phyloP scores from a whole-genome alignment of 306 rosid species.

The Vigna nakashimae region DNA sequence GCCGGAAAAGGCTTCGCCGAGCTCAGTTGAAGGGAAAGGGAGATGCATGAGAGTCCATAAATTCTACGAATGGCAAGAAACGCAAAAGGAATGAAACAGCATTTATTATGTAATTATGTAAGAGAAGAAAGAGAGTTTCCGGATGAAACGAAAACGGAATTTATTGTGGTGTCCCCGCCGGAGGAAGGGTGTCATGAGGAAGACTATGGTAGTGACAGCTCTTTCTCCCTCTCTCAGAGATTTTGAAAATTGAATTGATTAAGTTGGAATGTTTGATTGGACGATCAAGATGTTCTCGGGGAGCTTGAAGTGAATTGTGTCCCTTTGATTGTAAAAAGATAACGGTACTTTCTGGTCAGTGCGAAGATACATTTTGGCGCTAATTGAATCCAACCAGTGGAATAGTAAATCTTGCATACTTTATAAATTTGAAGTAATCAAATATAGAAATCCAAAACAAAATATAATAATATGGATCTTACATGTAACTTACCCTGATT shows the following conservation, averaged over 20 bases:
- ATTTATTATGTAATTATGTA: not conserved
- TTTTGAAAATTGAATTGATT: constrained; percentile 69
- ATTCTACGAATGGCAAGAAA: constrained; percentile 10
- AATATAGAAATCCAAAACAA: no score
- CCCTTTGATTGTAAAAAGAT: constrained; percentile 54
- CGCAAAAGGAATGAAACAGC: constrained; percentile 8
- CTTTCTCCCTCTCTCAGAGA: constrained; percentile 52
- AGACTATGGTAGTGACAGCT: constrained; percentile 36
- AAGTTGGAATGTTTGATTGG: constrained; percentile 28
- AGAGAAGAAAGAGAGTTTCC: constrained; percentile 17
- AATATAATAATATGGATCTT: no score
- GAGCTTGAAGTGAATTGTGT: not conserved
- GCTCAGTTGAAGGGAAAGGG: constrained; percentile 25
- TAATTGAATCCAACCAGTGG: constrained; percentile 46
- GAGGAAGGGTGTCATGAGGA: constrained; percentile 24
- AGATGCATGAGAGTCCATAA: constrained; percentile 29
- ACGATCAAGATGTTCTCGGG: constrained; percentile 36
- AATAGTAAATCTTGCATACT: not conserved
- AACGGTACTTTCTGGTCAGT: constrained; percentile 32
- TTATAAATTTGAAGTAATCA: not conserved
- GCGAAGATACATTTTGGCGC: constrained; percentile 70
- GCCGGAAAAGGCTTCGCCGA: not conserved
- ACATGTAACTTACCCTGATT: no score
- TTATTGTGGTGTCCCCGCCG: constrained; percentile 23
- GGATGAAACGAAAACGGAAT: not conserved